Evolutionary conservation across 805 yeast genomes (phyloP).

Genomic region (Candida nonsorbophila): DNA sequence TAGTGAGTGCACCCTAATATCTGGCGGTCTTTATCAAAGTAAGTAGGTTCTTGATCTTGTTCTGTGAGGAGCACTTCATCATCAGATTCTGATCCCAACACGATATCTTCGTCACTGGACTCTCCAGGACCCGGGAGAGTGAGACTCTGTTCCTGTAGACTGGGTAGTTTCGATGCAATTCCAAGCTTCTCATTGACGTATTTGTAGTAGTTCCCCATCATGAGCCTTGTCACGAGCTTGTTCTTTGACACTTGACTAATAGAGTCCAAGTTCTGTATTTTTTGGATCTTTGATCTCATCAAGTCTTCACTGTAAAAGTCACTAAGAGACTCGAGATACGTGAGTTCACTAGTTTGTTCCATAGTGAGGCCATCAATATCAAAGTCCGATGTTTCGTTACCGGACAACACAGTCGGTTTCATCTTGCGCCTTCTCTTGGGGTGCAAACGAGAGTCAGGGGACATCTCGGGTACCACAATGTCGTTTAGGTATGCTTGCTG

Average conservation of each 20-base stretch:
- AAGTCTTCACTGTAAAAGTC: constrained; percentile 34
- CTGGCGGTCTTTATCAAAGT: constrained; percentile 34
- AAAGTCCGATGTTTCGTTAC: constrained; percentile 20
- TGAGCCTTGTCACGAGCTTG: constrained; percentile 52
- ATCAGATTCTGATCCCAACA: constrained; percentile 8
- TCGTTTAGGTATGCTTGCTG: constrained; percentile 45
- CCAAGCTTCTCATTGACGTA: constrained; percentile 32
- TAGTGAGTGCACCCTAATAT: constrained; percentile 79
- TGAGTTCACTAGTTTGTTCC: constrained; percentile 30
- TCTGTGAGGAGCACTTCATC: constrained; percentile 45
- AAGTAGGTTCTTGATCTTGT: constrained; percentile 45
- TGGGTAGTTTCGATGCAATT: constrained; percentile 1
- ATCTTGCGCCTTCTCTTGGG: constrained; percentile 7
- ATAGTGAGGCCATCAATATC: constrained; percentile 32
- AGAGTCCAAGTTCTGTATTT: constrained; percentile 32
- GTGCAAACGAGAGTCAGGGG: constrained; percentile 2
- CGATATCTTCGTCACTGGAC: constrained; percentile 3
- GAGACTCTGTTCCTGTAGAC: neutral
- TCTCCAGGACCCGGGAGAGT: constrained; percentile 2
- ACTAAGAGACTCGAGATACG: constrained; percentile 28
- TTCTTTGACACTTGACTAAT: constrained; percentile 41
- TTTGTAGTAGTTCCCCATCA: constrained; percentile 64
- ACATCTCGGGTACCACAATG: constrained; percentile 42
- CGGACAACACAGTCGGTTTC: constrained; percentile 5
- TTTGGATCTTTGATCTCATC: constrained; percentile 45